Conservation (phyloP, 257 asterid species). For the Gardenia jasminoides region DNA sequence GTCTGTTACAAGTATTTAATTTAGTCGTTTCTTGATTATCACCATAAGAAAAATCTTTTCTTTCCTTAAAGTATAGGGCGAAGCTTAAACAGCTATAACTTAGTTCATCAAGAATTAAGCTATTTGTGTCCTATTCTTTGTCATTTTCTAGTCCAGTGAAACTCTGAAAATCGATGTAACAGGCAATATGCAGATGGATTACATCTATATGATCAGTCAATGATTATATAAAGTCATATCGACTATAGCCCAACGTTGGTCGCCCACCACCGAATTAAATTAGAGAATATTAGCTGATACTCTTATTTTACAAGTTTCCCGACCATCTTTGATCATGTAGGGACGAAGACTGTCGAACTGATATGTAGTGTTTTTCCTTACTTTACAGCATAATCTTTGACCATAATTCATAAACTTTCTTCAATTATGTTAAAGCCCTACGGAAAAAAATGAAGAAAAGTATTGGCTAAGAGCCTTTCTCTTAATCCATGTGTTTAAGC, state of each 20-base stretch:
- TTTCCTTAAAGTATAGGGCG: background rate
- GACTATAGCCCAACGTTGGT: background rate
- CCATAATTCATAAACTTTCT: background rate
- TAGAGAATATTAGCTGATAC: background rate
- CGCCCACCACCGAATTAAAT: background rate
- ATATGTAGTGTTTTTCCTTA: background rate
- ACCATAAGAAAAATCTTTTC: background rate
- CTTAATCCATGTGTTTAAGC: conserved; percentile 32
- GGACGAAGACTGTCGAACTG: background rate
- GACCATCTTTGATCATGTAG: background rate
- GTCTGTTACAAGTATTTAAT: background rate
- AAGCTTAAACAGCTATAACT: too few relatives aligned
- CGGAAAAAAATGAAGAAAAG: background rate
- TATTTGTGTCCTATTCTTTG: background rate
- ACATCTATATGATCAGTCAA: background rate
- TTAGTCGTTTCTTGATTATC: too few relatives aligned
- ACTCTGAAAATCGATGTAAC: background rate
- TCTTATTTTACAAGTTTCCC: background rate
- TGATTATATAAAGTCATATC: background rate
- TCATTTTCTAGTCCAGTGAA: background rate
- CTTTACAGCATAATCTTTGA: background rate
- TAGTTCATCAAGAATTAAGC: background rate
- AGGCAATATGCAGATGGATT: background rate
- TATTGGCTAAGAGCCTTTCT: background rate
- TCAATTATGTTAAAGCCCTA: background rate